Evolutionary conservation across 1,284 basidiomycete genomes (phyloP).

Genomic region (Chiua sp.): DNA sequence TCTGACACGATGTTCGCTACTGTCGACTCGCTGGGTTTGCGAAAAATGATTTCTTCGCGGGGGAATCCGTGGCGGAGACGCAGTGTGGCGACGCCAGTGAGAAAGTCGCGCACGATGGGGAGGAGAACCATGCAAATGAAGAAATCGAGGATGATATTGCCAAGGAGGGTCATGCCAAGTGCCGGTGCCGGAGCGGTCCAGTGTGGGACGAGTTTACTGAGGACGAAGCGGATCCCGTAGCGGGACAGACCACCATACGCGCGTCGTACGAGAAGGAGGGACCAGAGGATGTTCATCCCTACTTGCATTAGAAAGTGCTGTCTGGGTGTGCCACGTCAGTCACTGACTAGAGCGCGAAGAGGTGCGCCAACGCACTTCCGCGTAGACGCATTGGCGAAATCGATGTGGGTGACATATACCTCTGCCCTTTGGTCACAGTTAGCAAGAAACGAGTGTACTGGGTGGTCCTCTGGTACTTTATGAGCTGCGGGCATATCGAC

Average conservation of each 20-base stretch:
- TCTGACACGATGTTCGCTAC: constrained; percentile 30
- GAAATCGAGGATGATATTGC: constrained; percentile 30
- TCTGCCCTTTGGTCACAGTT: constrained; percentile 24
- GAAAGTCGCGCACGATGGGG: constrained; percentile 30
- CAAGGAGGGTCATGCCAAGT: constrained; percentile 24
- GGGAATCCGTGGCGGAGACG: constrained; percentile 36
- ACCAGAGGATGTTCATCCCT: constrained; percentile 34
- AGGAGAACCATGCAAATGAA: constrained; percentile 31
- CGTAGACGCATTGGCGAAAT: constrained; percentile 20
- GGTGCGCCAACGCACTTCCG: constrained; percentile 27
- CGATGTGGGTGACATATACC: constrained; percentile 37
- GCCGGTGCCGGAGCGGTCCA: constrained; percentile 20
- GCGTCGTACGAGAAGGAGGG: constrained; percentile 29
- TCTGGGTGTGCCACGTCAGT: constrained; percentile 20
- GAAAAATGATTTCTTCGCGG: constrained; percentile 34
- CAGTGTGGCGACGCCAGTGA: constrained; percentile 22
- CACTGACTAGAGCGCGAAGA: too few relatives aligned
- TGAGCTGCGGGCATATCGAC: constrained; percentile 29
- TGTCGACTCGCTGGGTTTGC: constrained; percentile 35
- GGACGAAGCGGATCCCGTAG: constrained; percentile 33
- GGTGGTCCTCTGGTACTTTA: constrained; percentile 32
- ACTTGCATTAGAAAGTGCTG: constrained; percentile 31
- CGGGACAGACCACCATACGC: constrained; percentile 27
- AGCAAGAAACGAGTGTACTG: constrained; percentile 25
- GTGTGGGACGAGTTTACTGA: constrained; percentile 26